A percentile compares a stretch with the other conserved stretches of the same genome.
phyloP scores from a whole-genome alignment of 192 early-diverging fungal genomes.

The Lunasporangiospora selenospora region DNA sequence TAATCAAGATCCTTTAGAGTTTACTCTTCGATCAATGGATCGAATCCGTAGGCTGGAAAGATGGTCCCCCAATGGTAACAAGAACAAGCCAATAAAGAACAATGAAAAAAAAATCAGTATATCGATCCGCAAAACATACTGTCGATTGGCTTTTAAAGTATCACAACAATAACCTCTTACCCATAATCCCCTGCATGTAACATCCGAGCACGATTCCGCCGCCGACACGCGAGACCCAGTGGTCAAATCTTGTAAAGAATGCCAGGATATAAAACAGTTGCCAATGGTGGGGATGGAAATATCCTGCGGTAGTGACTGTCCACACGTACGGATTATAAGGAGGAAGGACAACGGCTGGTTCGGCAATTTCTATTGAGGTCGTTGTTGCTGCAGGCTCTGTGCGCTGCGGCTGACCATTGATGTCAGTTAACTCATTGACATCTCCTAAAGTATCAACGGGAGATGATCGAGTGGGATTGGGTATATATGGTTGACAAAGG shows the following conservation, averaged over 20 bases:
- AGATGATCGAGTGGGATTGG: too few relatives aligned
- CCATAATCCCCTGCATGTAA: constrained; percentile 72
- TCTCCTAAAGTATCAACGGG: too few relatives aligned
- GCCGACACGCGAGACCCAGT: constrained; percentile 70
- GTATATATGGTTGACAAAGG: too few relatives aligned
- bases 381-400: too few relatives aligned
- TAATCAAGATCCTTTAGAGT: too few relatives aligned
- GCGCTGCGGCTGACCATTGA: too few relatives aligned
- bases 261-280: constrained; percentile 83
- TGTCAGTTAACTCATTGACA: too few relatives aligned
- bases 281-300: constrained; percentile 84
- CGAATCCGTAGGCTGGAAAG: constrained; percentile 60
- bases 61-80: background rate
- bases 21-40: constrained; percentile 58
- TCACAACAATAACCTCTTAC: constrained; percentile 19
- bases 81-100: background rate
- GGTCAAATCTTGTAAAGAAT: constrained; percentile 80
- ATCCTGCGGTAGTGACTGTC: constrained; percentile 22
- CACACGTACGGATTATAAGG: constrained; percentile 36
- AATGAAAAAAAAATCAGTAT: background rate
- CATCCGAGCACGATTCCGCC: constrained; percentile 76
- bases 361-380: too few relatives aligned
- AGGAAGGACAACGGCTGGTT: too few relatives aligned
- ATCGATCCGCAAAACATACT: background rate
- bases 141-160: background rate